A percentile compares a stretch with the other conserved stretches of the same genome.
These are phyloP conservation scores for Chalaropsis thielavioides DNA, from an alignment of 2,329 filamentous ascomycete species.

Conservation along the genomic window DNA sequence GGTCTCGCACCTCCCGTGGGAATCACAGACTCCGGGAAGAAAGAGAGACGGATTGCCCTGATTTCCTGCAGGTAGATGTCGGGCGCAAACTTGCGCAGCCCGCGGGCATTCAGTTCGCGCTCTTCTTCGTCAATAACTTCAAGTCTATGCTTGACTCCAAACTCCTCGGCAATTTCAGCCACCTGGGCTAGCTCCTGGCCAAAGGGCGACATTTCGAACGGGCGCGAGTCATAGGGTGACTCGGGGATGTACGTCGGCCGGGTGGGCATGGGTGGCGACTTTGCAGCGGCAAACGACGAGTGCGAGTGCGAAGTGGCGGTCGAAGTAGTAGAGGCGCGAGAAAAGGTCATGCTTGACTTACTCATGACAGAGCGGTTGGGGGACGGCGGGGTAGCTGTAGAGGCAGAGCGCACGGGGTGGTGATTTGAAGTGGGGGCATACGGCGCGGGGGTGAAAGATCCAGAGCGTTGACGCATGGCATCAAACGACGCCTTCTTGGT, in stretches of 20 bases:
- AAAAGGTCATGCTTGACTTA: constrained; percentile 18
- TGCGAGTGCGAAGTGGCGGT: constrained; percentile 8
- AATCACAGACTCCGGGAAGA: constrained; percentile 34
- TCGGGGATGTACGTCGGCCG: constrained; percentile 23
- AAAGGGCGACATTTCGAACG: constrained; percentile 54
- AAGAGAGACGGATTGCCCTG: constrained; percentile 48
- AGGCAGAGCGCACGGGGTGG: constrained; percentile 42
- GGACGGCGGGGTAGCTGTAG: constrained; percentile 43
- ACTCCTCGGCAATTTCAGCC: constrained; percentile 84
- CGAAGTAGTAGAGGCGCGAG: constrained; percentile 21
- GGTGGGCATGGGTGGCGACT: constrained; percentile 22
- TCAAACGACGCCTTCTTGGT: constrained; percentile 73
- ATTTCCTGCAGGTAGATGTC: constrained; percentile 79
- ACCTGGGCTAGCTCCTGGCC: constrained; percentile 82
- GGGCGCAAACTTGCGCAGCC: constrained; percentile 58
- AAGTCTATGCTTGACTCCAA: constrained; percentile 45
- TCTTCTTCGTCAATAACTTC: constrained; percentile 61
- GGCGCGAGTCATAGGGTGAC: constrained; percentile 20
- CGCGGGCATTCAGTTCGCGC: constrained; percentile 50
- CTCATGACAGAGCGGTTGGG: constrained; percentile 28
- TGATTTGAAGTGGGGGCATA: constrained; percentile 24
- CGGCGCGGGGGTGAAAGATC: constrained; percentile 43
- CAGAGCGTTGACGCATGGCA: constrained; percentile 49
- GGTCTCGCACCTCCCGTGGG: constrained; percentile 19
- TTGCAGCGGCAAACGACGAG: constrained; percentile 21